Percentiles rank a stretch among this genome's conserved stretches.
Conservation (phyloP, 257 asterid species). For the Capsicum rhomboideum region DNA sequence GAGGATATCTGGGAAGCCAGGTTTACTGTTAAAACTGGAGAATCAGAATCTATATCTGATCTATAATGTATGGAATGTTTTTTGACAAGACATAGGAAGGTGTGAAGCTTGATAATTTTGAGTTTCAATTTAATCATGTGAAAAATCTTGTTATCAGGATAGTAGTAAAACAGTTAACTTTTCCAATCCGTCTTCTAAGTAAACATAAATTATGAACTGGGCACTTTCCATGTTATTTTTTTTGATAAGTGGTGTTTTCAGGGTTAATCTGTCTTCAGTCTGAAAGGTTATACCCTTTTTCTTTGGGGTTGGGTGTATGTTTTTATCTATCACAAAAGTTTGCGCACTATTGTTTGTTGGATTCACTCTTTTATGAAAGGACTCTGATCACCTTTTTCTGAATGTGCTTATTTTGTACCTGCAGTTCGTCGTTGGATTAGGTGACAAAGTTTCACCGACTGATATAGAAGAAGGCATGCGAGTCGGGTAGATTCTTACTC, state of each 20-base stretch:
- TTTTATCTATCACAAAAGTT: neutral
- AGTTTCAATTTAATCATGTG: neutral
- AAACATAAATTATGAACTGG: neutral
- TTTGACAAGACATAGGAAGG: neutral
- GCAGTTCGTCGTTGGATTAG: conserved; percentile 95
- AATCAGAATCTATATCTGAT: neutral
- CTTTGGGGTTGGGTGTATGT: neutral
- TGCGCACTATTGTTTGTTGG: neutral
- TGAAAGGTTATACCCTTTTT: neutral
- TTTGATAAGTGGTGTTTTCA: neutral
- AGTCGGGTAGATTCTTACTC: conserved; percentile 59
- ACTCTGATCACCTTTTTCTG: conserved; percentile 25
- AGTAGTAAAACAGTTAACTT: neutral
- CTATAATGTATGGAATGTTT: neutral
- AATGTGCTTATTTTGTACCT: conserved; percentile 8
- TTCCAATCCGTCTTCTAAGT: neutral
- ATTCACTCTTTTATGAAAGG: conserved; percentile 7
- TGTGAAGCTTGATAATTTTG: neutral
- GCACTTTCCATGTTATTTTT: neutral
- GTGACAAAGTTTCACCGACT: conserved; percentile 95
- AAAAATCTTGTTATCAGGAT: neutral
- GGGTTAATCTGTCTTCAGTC: neutral
- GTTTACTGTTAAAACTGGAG: neutral
- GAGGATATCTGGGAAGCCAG: neutral
- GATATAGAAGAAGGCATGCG: conserved; percentile 99